Conservation (phyloP, 2,329 filamentous ascomycete species). For the Atkinsonella texensis region DNA sequence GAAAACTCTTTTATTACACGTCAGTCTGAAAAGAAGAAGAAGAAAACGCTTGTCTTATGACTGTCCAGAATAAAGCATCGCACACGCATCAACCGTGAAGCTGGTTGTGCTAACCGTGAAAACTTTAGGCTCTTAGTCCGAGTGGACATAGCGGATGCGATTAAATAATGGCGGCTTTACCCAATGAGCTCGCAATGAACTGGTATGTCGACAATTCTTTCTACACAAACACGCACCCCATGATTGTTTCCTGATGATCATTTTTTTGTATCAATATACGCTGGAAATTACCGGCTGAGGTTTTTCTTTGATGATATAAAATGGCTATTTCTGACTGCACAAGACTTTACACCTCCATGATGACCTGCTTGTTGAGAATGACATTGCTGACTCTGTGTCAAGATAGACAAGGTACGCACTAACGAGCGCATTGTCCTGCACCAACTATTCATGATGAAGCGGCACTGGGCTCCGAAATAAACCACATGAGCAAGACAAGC, state of each 20-base stretch:
- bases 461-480: constrained; percentile 95
- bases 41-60: constrained; percentile 6
- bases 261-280: constrained; percentile 51
- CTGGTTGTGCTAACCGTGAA: constrained; percentile 14
- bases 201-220: background rate
- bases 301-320: constrained; percentile 66
- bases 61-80: constrained; percentile 3
- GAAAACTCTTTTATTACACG: constrained; percentile 83
- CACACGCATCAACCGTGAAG: background rate
- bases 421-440: constrained; percentile 8
- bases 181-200: background rate
- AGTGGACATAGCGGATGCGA: constrained; percentile 5
- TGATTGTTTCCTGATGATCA: constrained; percentile 40
- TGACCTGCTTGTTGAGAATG: too few relatives aligned
- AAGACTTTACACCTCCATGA: constrained; percentile 6
- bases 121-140: constrained; percentile 4
- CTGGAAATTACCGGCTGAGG: constrained; percentile 96
- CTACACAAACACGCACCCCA: background rate
- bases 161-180: background rate
- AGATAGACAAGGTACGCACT: constrained; percentile 23
- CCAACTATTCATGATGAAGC: constrained; percentile 57
- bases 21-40: constrained; percentile 63
- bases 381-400: constrained; percentile 18
- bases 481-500: constrained; percentile 66
- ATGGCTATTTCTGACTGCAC: constrained; percentile 70